phyloP scores from a whole-genome alignment of 805 yeast species.

The Candida pseudofarinosa region DNA sequence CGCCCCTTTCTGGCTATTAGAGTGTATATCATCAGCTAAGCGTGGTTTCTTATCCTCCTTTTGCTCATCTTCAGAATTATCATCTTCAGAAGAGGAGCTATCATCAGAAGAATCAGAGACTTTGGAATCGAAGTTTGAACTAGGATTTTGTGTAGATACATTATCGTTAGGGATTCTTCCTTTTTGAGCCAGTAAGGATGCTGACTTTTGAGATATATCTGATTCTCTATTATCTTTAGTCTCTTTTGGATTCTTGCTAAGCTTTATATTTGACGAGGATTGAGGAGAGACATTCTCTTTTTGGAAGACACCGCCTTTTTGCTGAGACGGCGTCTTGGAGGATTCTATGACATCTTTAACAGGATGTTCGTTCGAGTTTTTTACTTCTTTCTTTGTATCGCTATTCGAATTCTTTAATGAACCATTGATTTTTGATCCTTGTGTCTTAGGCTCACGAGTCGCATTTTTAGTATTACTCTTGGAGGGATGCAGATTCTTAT shows the following conservation, averaged over 20 bases:
- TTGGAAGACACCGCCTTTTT: too few species aligned
- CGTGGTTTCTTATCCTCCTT: conserved; percentile 7
- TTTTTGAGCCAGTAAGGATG: not conserved
- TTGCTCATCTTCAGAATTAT: conserved; percentile 10
- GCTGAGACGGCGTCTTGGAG: not conserved
- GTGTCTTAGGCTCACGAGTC: not conserved
- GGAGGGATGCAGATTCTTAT: not conserved
- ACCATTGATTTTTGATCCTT: not conserved
- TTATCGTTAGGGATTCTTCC: not conserved
- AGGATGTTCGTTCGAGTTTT: not conserved
- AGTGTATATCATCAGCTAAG: conserved; percentile 6
- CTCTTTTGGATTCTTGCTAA: not conserved
- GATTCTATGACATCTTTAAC: too few species aligned
- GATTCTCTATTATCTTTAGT: not conserved
- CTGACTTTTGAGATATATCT: not conserved
- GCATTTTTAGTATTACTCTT: not conserved
- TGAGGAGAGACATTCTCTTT: not conserved
- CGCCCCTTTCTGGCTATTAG: not conserved
- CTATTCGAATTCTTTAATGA: not conserved
- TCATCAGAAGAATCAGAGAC: conserved; percentile 3
- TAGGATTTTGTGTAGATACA: not conserved
- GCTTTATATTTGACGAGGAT: not conserved
- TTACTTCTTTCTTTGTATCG: not conserved
- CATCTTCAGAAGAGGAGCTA: conserved; percentile 8
- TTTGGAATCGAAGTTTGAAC: conserved; percentile 2